These are phyloP conservation scores for Trichothecium roseum DNA, from an alignment of 2,329 filamentous ascomycete genomes.

Conservation along the genomic window DNA sequence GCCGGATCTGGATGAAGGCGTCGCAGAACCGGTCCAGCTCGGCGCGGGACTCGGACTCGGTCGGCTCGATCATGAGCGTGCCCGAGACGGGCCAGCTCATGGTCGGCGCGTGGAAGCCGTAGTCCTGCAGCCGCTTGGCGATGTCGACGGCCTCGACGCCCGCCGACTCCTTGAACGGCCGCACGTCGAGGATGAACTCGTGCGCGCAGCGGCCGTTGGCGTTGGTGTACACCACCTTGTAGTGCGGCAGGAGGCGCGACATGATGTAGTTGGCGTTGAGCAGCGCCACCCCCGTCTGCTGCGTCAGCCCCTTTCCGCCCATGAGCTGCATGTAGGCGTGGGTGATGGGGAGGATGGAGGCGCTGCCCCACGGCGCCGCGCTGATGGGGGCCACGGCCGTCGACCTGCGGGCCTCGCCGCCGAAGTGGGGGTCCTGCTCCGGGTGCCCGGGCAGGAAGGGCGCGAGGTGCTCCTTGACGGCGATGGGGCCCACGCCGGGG, in stretches of 20 bases:
- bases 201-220: slow-evolving; percentile 79
- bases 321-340: slow-evolving; percentile 96
- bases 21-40: slow-evolving; percentile 93
- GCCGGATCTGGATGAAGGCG: slow-evolving; percentile 74
- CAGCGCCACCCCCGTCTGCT: slow-evolving; percentile 86
- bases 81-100: slow-evolving; percentile 96
- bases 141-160: slow-evolving; percentile 90
- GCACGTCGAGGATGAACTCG: slow-evolving; percentile 90
- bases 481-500: slow-evolving; percentile 87
- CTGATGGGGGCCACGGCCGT: slow-evolving; percentile 1
- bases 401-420: slow-evolving; percentile 43
- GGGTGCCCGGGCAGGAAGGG: slow-evolving; percentile 58
- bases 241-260: slow-evolving; percentile 74
- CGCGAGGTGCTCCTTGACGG: slow-evolving; percentile 72
- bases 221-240: slow-evolving; percentile 90
- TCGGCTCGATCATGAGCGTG: slow-evolving; percentile 97
- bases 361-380: slow-evolving; percentile 69
- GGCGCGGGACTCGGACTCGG: slow-evolving; percentile 82
- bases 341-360: slow-evolving; percentile 86
- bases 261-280: slow-evolving; percentile 97
- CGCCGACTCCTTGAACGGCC: slow-evolving; percentile 71
- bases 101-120: slow-evolving; percentile 92
- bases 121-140: slow-evolving; percentile 93
- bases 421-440: slow-evolving; percentile 14
- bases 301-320: slow-evolving; percentile 61